Conservation (phyloP, 495 filamentous ascomycete genomes). For the Penicillium roqueforti region DNA sequence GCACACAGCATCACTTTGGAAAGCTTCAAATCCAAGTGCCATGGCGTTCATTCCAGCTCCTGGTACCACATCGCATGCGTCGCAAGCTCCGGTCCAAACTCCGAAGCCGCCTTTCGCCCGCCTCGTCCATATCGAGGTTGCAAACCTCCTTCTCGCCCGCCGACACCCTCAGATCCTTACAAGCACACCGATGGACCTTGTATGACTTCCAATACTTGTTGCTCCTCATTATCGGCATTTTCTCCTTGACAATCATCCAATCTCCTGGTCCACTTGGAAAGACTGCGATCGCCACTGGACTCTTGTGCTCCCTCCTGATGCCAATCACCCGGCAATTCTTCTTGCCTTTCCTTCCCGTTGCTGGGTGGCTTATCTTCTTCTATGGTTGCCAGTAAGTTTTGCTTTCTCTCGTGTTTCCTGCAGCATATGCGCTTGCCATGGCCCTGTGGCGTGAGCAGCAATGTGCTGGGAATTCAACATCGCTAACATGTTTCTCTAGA, state of each 20-base stretch:
- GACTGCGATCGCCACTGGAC: constrained; percentile 59
- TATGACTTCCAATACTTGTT: constrained; percentile 86
- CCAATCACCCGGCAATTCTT: constrained; percentile 92
- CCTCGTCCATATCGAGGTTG: constrained; percentile 67
- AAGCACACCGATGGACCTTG: constrained; percentile 72
- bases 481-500: constrained; percentile 40
- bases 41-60: constrained; percentile 48
- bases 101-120: constrained; percentile 65
- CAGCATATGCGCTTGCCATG: constrained; percentile 7
- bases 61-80: constrained; percentile 67
- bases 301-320: constrained; percentile 67
- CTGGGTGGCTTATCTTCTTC: constrained; percentile 81
- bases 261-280: constrained; percentile 68
- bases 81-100: constrained; percentile 69
- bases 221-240: constrained; percentile 66
- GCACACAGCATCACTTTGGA: constrained; percentile 44
- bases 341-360: constrained; percentile 78
- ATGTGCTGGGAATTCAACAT: not conserved
- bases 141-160: constrained; percentile 74
- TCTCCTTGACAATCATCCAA: constrained; percentile 76
- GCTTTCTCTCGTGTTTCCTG: not conserved
- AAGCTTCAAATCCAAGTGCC: constrained; percentile 48
- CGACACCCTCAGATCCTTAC: constrained; percentile 68
- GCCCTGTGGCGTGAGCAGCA: not conserved
- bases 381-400: constrained; percentile 79